Evolutionary conservation across 345 rosid species (phyloP).

Genomic region (Brassica carinata): DNA sequence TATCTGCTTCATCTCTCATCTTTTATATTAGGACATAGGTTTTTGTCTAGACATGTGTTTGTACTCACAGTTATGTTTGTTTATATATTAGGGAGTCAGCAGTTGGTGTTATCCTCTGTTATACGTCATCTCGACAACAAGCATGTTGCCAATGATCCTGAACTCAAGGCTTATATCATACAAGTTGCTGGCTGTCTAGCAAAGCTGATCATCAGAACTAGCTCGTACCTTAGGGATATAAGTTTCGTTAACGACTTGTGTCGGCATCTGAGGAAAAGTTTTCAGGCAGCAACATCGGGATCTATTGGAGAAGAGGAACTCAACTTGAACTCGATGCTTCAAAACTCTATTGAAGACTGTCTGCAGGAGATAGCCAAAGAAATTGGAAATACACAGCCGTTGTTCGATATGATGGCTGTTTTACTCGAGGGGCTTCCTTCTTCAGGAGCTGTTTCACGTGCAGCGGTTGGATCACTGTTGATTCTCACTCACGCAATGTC

Average conservation of each 20-base stretch:
- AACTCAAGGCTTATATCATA: slow-evolving; percentile 63
- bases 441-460: slow-evolving; percentile 69
- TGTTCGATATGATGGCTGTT: slow-evolving; percentile 80
- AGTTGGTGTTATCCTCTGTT: slow-evolving; percentile 68
- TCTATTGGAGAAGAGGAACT: slow-evolving; percentile 68
- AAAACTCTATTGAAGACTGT: slow-evolving; percentile 89
- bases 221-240: slow-evolving; percentile 61
- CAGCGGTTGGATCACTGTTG: slow-evolving; percentile 75
- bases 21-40: not conserved
- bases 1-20: slow-evolving; percentile 22
- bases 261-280: slow-evolving; percentile 89
- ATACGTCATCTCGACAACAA: slow-evolving; percentile 91
- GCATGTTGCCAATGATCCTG: slow-evolving; percentile 74
- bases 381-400: slow-evolving; percentile 61
- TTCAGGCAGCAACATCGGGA: slow-evolving; percentile 73
- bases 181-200: slow-evolving; percentile 80
- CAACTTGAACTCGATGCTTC: slow-evolving; percentile 64
- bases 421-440: slow-evolving; percentile 81
- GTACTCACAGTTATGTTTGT: slow-evolving; percentile 23
- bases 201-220: slow-evolving; percentile 69
- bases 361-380: slow-evolving; percentile 85
- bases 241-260: slow-evolving; percentile 86
- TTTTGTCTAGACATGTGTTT: slow-evolving; percentile 4
- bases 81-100: slow-evolving; percentile 63
- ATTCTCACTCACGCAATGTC: slow-evolving; percentile 82